Conservation (phyloP, 2,329 filamentous ascomycete species). For the Trichoderma simmonsii region DNA sequence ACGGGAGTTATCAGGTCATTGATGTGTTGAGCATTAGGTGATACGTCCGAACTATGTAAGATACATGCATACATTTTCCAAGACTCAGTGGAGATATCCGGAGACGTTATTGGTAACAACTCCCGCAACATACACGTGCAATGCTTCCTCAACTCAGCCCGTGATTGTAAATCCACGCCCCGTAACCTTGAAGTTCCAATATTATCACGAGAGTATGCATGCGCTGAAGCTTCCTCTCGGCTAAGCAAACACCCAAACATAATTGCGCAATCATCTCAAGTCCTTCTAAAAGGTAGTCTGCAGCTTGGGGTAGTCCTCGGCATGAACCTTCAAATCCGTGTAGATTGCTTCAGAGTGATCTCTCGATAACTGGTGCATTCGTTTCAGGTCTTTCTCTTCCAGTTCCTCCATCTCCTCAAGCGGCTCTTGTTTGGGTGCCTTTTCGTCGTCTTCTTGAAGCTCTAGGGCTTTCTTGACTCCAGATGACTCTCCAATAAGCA, state of each 20-base stretch:
- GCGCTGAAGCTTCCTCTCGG: not conserved
- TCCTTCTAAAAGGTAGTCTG: slow-evolving; percentile 27
- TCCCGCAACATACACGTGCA: not conserved
- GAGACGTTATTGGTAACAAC: not conserved
- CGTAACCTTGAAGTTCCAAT: not conserved
- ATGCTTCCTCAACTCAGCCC: not conserved
- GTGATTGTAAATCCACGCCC: not conserved
- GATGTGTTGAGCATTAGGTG: not conserved
- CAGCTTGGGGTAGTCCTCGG: slow-evolving; percentile 24
- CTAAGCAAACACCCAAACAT: not conserved
- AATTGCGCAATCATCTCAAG: not conserved
- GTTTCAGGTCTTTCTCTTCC: slow-evolving; percentile 69
- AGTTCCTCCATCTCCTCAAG: slow-evolving; percentile 71
- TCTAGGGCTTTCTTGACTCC: slow-evolving; percentile 56
- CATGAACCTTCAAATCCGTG: slow-evolving; percentile 12
- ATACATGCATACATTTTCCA: not conserved
- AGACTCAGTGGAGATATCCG: not conserved
- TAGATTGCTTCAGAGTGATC: slow-evolving; percentile 38
- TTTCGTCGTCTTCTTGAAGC: slow-evolving; percentile 51
- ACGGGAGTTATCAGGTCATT: not conserved
- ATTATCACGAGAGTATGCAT: not conserved
- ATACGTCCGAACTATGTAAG: not conserved
- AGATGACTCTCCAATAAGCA: slow-evolving; percentile 71
- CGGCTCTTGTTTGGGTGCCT: slow-evolving; percentile 60
- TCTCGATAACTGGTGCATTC: slow-evolving; percentile 53